Base-by-base conservation (phyloP, 2,329 filamentous ascomycete species). In the Penicillium hesseltinei region DNA sequence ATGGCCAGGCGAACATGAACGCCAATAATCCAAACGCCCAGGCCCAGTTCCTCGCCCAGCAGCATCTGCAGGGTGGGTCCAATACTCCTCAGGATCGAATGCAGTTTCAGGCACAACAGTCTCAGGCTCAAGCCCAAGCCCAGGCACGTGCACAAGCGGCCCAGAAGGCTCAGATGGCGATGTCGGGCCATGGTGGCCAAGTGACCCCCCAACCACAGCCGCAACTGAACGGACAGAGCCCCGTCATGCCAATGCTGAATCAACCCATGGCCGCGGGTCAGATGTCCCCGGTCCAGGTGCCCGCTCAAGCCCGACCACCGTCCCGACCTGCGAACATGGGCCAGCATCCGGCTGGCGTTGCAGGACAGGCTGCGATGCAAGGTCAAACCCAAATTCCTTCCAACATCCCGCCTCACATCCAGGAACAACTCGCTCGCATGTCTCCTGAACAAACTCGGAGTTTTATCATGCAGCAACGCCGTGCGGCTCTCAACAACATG, bases 171-270 rank as follows among this genome's bases (percentile, higher is more conserved):
- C 75, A 81, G 59, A 77, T 80, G 60, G 72, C 75, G 62, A 74
- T 78, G 71, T 71, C 75, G 17, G 80, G 58, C 66, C 77, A 71
- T 74, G 77, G 58, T 73, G 82, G 69, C 64, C 78, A 66, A 77
- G 78, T 56, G 72, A 69, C 66, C 55, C 60, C 71, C 19, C 74
- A 77, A 56, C 64, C 73, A 39, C 71, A 73, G 19, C 70, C 73
- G 43, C 68, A 74, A 61, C 65, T 77, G 62, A 50, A 73, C 54
- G 74, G 79, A 59, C 78, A 71, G 60, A 75, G 70, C 51, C 70
- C 73, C 19, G 71, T 66, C 11, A 75, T 78, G 71, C 64, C 75
- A 13, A 77, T 76, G 72, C 61, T 78, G 53, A 79, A 78, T 58
- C 75, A 75, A 35, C 75, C 75, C 1, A 72, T 77, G 61, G 68